Percentiles rank a stretch among this genome's conserved stretches.
Conservation (phyloP, 2,329 filamentous ascomycete genomes). For the Seiridium cupressi region DNA sequence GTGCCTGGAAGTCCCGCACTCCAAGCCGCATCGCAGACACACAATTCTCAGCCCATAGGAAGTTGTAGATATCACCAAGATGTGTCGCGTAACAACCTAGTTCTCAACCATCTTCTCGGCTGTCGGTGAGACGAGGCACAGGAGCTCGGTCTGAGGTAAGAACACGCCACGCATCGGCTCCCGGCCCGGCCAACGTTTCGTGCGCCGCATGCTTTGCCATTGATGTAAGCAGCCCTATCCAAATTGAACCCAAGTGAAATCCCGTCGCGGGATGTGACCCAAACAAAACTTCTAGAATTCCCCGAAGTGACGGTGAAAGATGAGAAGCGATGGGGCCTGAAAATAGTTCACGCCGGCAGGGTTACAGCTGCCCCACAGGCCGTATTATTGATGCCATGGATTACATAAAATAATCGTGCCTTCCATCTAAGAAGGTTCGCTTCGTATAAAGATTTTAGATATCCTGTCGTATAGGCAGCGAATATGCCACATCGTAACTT, state of each 20-base stretch:
- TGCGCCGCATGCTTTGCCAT: background rate
- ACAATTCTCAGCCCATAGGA: background rate
- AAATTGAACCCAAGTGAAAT: background rate
- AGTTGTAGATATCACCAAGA: background rate
- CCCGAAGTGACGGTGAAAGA: background rate
- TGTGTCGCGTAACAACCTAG: background rate
- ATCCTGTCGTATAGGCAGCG: too few species aligned
- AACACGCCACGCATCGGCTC: background rate
- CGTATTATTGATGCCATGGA: background rate
- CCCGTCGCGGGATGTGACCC: background rate
- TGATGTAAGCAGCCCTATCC: background rate
- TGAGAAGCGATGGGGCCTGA: background rate
- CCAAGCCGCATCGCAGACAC: background rate
- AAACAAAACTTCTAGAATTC: background rate
- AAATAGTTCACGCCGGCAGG: background rate
- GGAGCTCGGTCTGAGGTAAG: background rate
- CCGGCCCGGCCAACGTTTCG: background rate
- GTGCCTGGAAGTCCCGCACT: background rate
- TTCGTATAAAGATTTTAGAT: too few species aligned
- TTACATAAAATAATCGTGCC: too few species aligned
- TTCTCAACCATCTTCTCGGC: background rate
- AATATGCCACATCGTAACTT: too few species aligned
- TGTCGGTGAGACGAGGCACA: background rate
- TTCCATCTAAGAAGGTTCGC: too few species aligned
- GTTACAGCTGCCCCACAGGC: background rate